Conservation (phyloP, 2,329 filamentous ascomycete species). For the Tympanopsis confertula region DNA sequence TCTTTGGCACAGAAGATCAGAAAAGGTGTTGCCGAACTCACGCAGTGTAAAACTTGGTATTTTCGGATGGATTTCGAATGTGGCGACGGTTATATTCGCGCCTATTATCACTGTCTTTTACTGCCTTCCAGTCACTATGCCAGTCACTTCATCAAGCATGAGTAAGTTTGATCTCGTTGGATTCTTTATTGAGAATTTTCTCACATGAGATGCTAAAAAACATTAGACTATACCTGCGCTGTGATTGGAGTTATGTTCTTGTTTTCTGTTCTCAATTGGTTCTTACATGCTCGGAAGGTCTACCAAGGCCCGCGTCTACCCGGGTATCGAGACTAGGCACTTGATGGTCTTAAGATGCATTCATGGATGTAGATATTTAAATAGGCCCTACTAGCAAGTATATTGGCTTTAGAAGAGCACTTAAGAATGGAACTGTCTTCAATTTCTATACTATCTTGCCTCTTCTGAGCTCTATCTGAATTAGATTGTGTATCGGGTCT, state of each 20-base stretch:
- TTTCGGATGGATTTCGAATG: neutral
- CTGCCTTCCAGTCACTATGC: neutral
- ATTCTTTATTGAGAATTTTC: neutral
- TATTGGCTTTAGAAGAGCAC: too few species aligned
- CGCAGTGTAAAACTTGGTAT: neutral
- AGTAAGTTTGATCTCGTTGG: constrained; percentile 2
- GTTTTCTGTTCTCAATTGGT: constrained; percentile 2
- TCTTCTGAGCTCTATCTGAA: too few species aligned
- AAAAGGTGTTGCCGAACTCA: constrained; percentile 1
- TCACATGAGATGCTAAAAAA: neutral
- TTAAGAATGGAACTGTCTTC: too few species aligned
- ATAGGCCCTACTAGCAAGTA: too few species aligned
- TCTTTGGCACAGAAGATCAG: constrained; percentile 2
- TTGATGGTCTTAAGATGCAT: too few species aligned
- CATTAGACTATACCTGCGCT: neutral
- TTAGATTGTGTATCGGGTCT: too few species aligned
- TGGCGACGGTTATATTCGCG: neutral
- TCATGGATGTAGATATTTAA: too few species aligned
- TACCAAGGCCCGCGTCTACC: constrained; percentile 2
- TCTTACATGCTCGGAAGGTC: constrained; percentile 2
- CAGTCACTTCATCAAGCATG: constrained; percentile 1
- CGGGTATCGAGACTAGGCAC: too few species aligned
- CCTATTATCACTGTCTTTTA: neutral
- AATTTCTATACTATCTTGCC: too few species aligned
- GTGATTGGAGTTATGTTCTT: constrained; percentile 1